Base-by-base conservation (phyloP, 441 rosid genomes). In the Croton setiger region DNA sequence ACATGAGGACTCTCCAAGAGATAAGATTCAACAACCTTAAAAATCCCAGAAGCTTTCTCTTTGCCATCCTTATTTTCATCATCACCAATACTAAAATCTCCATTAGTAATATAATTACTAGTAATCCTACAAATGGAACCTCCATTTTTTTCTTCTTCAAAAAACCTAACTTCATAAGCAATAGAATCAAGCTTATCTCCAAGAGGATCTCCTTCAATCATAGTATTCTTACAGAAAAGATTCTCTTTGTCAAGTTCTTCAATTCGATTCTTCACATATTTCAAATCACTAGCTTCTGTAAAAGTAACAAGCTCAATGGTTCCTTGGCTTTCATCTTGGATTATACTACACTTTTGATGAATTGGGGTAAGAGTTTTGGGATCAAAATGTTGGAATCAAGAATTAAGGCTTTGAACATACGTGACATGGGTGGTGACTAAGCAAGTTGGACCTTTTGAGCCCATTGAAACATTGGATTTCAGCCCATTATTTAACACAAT, bases 241-340 rank as follows among this genome's bases (percentile, higher is more conserved):
- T 78, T 80, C 36, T 75, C 72, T 59, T 52, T 49, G 52, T 80
- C 80, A 3, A 74, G 60, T 49, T 73, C 79, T 0, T 83, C 66
- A 8, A 80, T 76, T 59, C 76, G 9, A 56, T 83, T 81, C 81
- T 67, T 81, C 74, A 75, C 74, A 60, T 67, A 76, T n/a, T 77
- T 80, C 60, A 76, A 69, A 37, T 70, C 57, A 51, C 72, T 66
- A 5, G 63, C 83, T 71, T 68, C 58, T 7, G 76, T 75, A 70
- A 79, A 81, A 53, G 81, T 81, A 43, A 81, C 69, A 72, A 72
- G 82, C 58, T 83, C 84, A 52, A 81, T 77, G 58, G 79, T 81
- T 27, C 78, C 81, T 80, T 75, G 83, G 6, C 67, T 27, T 27
- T 27, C 72, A 17, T 80, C 83, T 63, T 67, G 73, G 13, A 79